Conservation (phyloP, 1,284 basidiomycete species). For the Cystobasidium sp. region DNA sequence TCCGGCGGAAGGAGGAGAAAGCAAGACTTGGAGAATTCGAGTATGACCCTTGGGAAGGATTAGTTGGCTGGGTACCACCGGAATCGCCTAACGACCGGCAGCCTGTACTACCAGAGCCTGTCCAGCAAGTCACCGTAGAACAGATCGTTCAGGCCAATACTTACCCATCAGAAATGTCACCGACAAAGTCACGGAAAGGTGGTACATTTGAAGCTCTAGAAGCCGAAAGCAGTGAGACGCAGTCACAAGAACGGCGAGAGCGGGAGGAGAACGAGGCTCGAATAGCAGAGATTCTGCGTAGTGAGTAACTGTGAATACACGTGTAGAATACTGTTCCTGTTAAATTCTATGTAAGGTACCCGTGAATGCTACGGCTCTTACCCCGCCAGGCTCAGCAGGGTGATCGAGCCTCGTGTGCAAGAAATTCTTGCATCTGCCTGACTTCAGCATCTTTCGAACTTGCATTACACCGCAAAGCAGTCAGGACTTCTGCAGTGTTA, state of each 20-base stretch:
- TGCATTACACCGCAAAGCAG: background rate
- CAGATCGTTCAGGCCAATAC: background rate
- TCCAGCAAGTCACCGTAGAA: background rate
- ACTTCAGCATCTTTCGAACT: background rate
- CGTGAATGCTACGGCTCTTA: background rate
- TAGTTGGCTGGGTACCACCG: slow-evolving; percentile 1
- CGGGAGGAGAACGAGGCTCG: background rate
- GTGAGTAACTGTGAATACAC: background rate
- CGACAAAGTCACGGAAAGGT: background rate
- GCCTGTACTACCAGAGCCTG: background rate
- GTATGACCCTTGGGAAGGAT: slow-evolving; percentile 1
- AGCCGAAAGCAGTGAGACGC: background rate
- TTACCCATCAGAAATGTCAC: background rate
- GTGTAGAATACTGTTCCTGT: background rate
- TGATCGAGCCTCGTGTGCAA: slow-evolving; percentile 19
- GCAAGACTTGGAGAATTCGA: background rate
- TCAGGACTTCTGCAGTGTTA: background rate
- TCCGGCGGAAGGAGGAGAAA: slow-evolving; percentile 14
- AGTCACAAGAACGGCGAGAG: background rate
- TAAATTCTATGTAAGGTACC: background rate
- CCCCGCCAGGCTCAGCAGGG: background rate
- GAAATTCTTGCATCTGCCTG: slow-evolving; percentile 11
- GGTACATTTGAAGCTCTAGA: slow-evolving; percentile 18
- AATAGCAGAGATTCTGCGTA: background rate
- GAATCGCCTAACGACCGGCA: background rate